Evolutionary conservation across 805 yeast species (phyloP).

Genomic region (Lipomyces anomalus): DNA sequence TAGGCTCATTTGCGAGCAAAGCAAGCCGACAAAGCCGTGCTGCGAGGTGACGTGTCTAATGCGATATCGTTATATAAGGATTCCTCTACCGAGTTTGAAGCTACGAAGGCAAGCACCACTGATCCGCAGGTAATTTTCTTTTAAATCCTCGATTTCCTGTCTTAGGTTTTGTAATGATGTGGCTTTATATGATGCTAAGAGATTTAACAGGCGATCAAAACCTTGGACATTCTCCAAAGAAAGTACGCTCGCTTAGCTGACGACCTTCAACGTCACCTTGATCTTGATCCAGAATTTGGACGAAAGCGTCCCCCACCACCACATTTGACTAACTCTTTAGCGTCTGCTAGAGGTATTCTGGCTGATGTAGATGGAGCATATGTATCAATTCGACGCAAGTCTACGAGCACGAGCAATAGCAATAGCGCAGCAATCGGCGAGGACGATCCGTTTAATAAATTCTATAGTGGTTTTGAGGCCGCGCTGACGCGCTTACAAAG

Average conservation of each 20-base stretch:
- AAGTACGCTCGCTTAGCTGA: constrained; percentile 14
- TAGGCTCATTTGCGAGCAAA: constrained; percentile 23
- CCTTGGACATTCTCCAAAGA: constrained; percentile 11
- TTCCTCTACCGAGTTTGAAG: constrained; percentile 20
- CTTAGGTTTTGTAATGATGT: no score
- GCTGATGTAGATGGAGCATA: constrained; percentile 2
- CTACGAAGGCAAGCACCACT: constrained; percentile 11
- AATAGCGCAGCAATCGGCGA: no score
- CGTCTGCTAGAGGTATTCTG: constrained; percentile 30
- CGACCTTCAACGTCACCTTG: constrained; percentile 11
- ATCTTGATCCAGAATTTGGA: constrained; percentile 8
- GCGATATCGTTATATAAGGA: constrained; percentile 19
- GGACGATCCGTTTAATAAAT: constrained; percentile 29
- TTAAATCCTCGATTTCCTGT: no score
- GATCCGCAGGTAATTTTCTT: constrained; percentile 11
- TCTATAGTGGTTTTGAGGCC: constrained; percentile 22
- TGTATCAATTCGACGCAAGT: not conserved
- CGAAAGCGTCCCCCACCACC: not conserved
- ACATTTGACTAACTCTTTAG: constrained; percentile 18
- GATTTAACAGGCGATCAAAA: constrained; percentile 6
- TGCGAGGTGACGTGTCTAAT: constrained; percentile 19
- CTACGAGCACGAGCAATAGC: no score
- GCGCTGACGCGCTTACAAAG: constrained; percentile 14
- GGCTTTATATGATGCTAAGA: no score
- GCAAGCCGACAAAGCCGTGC: constrained; percentile 22